Percentiles rank a stretch among this genome's conserved stretches.
Evolutionary conservation across 768 basidiomycete genomes (phyloP).

Genomic region (Phaffia tasmanica): DNA sequence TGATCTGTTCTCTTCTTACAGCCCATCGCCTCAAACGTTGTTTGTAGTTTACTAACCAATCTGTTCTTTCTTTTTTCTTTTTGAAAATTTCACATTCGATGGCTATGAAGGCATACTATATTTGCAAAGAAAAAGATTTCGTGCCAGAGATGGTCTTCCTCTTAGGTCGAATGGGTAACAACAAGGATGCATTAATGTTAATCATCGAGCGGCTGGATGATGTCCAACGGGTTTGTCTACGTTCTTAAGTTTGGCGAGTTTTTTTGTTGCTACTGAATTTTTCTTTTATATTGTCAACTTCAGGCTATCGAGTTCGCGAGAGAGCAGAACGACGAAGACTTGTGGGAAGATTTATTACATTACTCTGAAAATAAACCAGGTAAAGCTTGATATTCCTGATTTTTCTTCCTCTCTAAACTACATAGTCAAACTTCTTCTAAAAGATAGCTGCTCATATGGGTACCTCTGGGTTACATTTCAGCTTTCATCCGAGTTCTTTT

Average conservation of each 20-base stretch:
- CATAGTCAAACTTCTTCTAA: too few species aligned
- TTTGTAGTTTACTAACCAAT: background rate
- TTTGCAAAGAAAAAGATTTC: constrained; percentile 72
- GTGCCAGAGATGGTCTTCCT: constrained; percentile 97
- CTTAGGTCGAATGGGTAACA: constrained; percentile 93
- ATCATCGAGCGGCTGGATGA: constrained; percentile 93
- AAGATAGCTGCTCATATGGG: too few species aligned
- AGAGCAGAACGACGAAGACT: constrained; percentile 88
- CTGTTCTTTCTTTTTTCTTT: background rate
- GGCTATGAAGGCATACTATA: constrained; percentile 83
- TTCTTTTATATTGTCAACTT: background rate
- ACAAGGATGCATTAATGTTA: constrained; percentile 81
- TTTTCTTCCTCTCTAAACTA: constrained; percentile 5
- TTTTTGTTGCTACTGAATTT: background rate
- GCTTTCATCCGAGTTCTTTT: constrained; percentile 89
- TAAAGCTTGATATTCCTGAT: constrained; percentile 42
- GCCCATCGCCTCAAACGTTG: too few species aligned
- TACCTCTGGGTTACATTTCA: constrained; percentile 34
- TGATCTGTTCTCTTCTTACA: too few species aligned
- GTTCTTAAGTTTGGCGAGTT: background rate
- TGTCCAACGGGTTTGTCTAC: constrained; percentile 61
- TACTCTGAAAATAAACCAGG: constrained; percentile 91
- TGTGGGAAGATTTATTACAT: constrained; percentile 90
- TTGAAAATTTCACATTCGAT: background rate
- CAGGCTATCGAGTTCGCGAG: constrained; percentile 97